phyloP scores from a whole-genome alignment of 2,329 filamentous ascomycete species.

The Orbilia brochopaga region DNA sequence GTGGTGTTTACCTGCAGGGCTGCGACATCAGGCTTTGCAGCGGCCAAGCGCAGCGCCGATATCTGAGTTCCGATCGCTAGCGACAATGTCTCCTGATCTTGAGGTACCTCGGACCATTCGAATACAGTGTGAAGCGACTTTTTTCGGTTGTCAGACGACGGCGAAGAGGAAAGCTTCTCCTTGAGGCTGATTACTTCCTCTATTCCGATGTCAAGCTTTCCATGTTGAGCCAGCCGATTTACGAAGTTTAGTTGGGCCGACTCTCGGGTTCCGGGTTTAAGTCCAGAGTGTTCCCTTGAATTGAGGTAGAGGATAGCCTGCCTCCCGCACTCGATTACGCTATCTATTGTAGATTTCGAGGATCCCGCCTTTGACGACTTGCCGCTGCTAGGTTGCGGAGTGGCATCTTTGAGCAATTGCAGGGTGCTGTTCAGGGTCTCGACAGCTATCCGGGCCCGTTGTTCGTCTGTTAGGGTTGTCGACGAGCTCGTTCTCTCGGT shows the following conservation, averaged over 20 bases:
- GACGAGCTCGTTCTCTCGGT: slow-evolving; percentile 23
- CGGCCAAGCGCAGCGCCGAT: slow-evolving; percentile 26
- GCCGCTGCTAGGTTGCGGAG: slow-evolving; percentile 11
- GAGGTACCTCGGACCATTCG: slow-evolving; percentile 19
- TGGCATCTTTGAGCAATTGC: slow-evolving; percentile 39
- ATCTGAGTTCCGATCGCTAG: slow-evolving; percentile 37
- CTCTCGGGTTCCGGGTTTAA: slow-evolving; percentile 35
- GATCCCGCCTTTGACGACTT: slow-evolving; percentile 21
- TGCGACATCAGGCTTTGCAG: slow-evolving; percentile 27
- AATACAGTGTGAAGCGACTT: slow-evolving; percentile 23
- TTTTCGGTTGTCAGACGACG: slow-evolving; percentile 15
- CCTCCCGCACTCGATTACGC: slow-evolving; percentile 43
- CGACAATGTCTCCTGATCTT: slow-evolving; percentile 24
- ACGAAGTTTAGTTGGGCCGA: slow-evolving; percentile 44
- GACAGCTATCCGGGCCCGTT: slow-evolving; percentile 43
- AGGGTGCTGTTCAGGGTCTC: slow-evolving; percentile 35
- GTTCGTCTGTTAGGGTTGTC: slow-evolving; percentile 34
- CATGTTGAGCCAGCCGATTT: slow-evolving; percentile 41
- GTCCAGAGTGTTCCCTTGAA: slow-evolving; percentile 29
- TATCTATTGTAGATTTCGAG: slow-evolving; percentile 32
- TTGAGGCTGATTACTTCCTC: slow-evolving; percentile 38
- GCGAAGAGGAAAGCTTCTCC: slow-evolving; percentile 16
- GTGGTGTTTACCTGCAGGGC: slow-evolving; percentile 20
- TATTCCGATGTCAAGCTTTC: slow-evolving; percentile 33
- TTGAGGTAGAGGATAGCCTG: slow-evolving; percentile 35